Evolutionary conservation across 1,284 basidiomycete genomes (phyloP), one percentile per base, ranked within the genome.

Genomic region (Leccinum pseudoinsigne): DNA sequence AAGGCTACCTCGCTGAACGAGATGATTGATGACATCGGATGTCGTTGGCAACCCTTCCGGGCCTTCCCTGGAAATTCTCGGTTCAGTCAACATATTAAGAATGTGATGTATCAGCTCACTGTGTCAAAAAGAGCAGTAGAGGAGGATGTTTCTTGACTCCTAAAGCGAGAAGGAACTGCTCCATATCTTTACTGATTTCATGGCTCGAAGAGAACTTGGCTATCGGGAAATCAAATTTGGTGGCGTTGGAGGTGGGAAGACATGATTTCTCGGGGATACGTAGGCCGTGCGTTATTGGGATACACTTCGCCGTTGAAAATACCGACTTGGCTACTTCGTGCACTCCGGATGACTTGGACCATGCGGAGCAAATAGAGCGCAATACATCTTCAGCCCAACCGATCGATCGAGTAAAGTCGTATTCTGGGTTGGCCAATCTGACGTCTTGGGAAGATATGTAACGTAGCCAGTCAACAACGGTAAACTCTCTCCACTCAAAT

Each of bases 131-230:
- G 71, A 9, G 51, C 10, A 93, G 92, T 1, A 95, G 79, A 58
- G 95, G 93, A n/a, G 97, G 93, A 68, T 96, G 93, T 68, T 88
- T 90, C 18, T 92, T 84, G 9, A 97, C 93, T 9, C 93, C 94
- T 1, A 97, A 78, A 0, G 82, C 83, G 54, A 86, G 78, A 6
- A 98, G 77, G 53, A 97, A 77, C 69, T 85, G 88, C 70, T 94
- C 93, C 63, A 94, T 72, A 6, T 82, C 78, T 3, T 88, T 89
- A 69, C 89, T 93, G 63, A 94, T 82, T 1, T 75, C 67, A 0
- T 76, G 71, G 1, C 84, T 86, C n/a, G 87, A 89, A 1, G 91
- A 87, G 36, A 97, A 77, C 1, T 81, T 83, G 6, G 95, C 86
- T 23, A 94, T 87, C 2, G 93, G 88, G 8, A 97, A 78, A 21